A percentile compares a stretch with the other conserved stretches of the same genome.
Evolutionary conservation across 352 stramenopile genomes (phyloP).

Genomic region (Pythium oligandrum): DNA sequence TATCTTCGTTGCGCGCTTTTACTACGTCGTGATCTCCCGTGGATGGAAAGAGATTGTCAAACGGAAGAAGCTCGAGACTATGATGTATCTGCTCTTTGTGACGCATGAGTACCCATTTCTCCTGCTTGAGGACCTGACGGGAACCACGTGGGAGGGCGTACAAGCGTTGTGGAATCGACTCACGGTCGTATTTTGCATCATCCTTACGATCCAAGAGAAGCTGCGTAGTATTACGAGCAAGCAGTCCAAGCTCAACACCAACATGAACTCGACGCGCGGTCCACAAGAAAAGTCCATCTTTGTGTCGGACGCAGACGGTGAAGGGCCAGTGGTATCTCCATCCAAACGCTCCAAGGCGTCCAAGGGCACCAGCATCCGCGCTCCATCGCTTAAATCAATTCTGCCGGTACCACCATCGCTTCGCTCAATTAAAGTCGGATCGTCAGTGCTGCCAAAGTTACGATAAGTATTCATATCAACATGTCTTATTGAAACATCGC

Average conservation of each 20-base stretch:
- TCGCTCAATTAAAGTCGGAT: too few relatives aligned
- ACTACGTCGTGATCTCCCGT: constrained; percentile 11
- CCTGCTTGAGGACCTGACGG: constrained; percentile 1
- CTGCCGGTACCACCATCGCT: too few relatives aligned
- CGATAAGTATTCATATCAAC: too few relatives aligned
- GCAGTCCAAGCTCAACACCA: constrained; percentile 1
- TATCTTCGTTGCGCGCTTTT: constrained; percentile 18
- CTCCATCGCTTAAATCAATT: too few relatives aligned
- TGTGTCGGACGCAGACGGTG: too few relatives aligned
- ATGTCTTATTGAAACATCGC: too few relatives aligned
- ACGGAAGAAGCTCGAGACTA: constrained; percentile 16
- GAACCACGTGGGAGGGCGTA: constrained; percentile 7
- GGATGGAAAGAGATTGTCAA: constrained; percentile 4
- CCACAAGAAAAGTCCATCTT: not conserved
- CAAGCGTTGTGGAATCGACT: constrained; percentile 15
- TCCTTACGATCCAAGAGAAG: constrained; percentile 13
- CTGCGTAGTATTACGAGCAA: constrained; percentile 6
- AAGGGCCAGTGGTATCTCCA: too few relatives aligned
- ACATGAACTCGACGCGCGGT: not conserved
- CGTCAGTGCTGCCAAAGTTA: too few relatives aligned
- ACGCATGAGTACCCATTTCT: constrained; percentile 39
- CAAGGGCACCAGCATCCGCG: too few relatives aligned
- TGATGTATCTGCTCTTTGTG: constrained; percentile 24
- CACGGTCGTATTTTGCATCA: constrained; percentile 13
- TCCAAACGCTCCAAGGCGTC: too few relatives aligned